These are phyloP conservation scores for Didymella pinodella DNA, from an alignment of 2,329 filamentous ascomycete species.

Conservation along the genomic window DNA sequence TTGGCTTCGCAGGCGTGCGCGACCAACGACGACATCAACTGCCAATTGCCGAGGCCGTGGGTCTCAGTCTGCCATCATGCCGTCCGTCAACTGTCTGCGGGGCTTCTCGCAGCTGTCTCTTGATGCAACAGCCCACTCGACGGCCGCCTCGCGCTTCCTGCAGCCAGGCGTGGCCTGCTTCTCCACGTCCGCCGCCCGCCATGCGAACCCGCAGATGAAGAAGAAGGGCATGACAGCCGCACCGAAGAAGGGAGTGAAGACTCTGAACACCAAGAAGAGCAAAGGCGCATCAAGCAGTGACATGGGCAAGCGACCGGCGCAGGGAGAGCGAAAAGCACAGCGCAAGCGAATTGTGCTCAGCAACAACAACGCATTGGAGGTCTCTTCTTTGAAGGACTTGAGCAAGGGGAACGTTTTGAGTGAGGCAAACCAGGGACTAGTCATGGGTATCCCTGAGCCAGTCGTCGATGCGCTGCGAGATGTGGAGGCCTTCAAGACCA, in stretches of 20 bases:
- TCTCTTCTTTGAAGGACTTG: slow-evolving; percentile 72
- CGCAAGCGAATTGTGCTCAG: slow-evolving; percentile 90
- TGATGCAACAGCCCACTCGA: slow-evolving; percentile 33
- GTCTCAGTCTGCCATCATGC: slow-evolving; percentile 40
- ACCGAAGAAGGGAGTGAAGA: slow-evolving; percentile 49
- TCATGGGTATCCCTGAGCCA: slow-evolving; percentile 72
- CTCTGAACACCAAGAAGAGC: slow-evolving; percentile 53
- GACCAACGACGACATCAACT: slow-evolving; percentile 29
- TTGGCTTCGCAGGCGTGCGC: slow-evolving; percentile 22
- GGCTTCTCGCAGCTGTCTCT: slow-evolving; percentile 44
- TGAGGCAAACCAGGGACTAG: slow-evolving; percentile 63
- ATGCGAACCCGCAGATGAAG: slow-evolving; percentile 37
- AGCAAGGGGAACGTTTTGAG: slow-evolving; percentile 59
- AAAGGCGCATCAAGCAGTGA: slow-evolving; percentile 53
- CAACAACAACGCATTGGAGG: slow-evolving; percentile 89
- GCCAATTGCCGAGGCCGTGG: slow-evolving; percentile 37
- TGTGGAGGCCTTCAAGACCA: slow-evolving; percentile 89
- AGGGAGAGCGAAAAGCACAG: slow-evolving; percentile 85
- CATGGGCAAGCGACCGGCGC: slow-evolving; percentile 63
- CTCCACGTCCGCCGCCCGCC: slow-evolving; percentile 45
- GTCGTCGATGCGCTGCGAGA: slow-evolving; percentile 81
- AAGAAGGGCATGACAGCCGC: slow-evolving; percentile 39
- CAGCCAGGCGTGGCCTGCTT: slow-evolving; percentile 43
- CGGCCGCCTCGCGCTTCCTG: slow-evolving; percentile 38
- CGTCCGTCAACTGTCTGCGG: slow-evolving; percentile 44